Evolutionary conservation across 371 early-diverging fungal genomes (phyloP), one percentile per base, ranked within the genome.

Genomic region (Mucor velutinosus): DNA sequence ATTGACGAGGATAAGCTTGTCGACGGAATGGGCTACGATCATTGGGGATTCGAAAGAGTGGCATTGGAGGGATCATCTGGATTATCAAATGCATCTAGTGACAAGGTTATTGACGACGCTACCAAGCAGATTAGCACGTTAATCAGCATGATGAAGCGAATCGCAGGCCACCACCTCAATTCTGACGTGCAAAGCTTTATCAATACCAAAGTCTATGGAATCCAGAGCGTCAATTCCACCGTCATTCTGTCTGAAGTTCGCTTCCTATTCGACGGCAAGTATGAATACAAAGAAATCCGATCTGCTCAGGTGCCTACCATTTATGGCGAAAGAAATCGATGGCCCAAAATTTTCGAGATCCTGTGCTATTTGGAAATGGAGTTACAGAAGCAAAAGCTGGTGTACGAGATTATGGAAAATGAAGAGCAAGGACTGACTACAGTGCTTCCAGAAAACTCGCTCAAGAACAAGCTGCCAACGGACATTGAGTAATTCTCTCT

Each of bases 51-150:
- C 21, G 69, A 68, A 37, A 25, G 69, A 21, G 27, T 60, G 53
- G 60, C 49, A 8, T 49, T 69, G 56, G 69, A 69, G 49, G 69
- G 60, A 15, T 69, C 61, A 15, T 69, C 56, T 6, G 64, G 64
- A 15, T 56, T 58, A 37, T 43, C 17, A 14, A 64, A 59, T 23
- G 64, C 25, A 51, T 49, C 19, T 27, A 41, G 58, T 33, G 17
- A 41, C 55, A 69, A 69, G 60, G 58, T 63, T 17, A 53, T 69
- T 43, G 69, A 69, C 47, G 64, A 64, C 43, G 63, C 59, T 27
- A 21, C 63, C 39, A 64, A 69, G 53, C 69, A 69, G 30, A 35
- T 64, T 47, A n/a, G 25, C 56, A 56, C 12, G 21, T 25, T 64
- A 53, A 55, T 70, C 32, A 23, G 15, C 14, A 70, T 70, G 70